Base-by-base conservation (phyloP, 495 filamentous ascomycete species). In the Cenococcum geophilum region DNA sequence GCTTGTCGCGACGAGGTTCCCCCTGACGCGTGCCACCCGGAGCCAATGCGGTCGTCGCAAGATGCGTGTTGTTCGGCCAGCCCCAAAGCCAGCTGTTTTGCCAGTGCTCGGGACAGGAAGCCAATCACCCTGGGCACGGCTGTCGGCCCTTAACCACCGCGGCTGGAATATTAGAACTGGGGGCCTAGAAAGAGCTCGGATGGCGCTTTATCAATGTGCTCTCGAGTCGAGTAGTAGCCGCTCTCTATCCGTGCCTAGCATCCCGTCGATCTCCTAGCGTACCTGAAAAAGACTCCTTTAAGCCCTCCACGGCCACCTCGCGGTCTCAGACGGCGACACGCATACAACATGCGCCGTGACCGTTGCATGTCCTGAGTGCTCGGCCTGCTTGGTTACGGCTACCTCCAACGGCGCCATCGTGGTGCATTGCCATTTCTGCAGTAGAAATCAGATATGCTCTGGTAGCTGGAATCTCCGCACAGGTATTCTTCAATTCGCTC, bases 401-500 rank as follows among this genome's bases (percentile, higher is more conserved):
- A 45, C 14, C 14, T 45, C 18, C 14, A 45, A 4, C 18, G 20
- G 20, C 23, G 49, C 49, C 49, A 25, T 20, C 5, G 18, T 16
- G 12, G 12, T 16, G 49, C 49, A 16, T 16, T 52, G 49, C 23
- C 49, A 22, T 52, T n/a, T 18, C 18, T 16, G 14, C 22, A 9
- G 25, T 32, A 16, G 49, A 23, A 23, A 52, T 23, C 49, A 52
- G 49, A 25, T 32, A 52, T 52, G 49, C 18, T 52, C 16, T 16
- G 21, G 20, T 52, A 52, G 49, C 22, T 32, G 21, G 40, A 45
- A 1, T 18, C 12, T 52, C 49, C 21, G 21, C 52, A 55, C 21
- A 57, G 56, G 56, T 59, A 59, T 57, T 40, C 59, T 49, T 62
- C 59, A 67, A 40, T 67, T 34, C 50, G 23, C 27, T 52, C 34